Evolutionary conservation across 371 early-diverging fungal genomes (phyloP).

Genomic region (Amoeboaphelidium protococcarum): DNA sequence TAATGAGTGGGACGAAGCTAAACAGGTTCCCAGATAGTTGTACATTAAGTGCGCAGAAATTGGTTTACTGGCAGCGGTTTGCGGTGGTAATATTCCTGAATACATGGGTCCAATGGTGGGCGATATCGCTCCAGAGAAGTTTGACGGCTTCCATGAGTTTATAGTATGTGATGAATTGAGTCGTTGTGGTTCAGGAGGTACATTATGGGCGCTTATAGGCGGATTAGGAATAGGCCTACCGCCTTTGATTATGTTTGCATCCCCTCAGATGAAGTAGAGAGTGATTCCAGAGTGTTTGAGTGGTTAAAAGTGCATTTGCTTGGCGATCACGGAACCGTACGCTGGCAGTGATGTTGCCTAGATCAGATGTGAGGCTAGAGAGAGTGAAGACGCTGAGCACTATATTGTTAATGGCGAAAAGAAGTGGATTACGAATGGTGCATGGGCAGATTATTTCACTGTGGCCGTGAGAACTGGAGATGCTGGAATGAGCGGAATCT

Average conservation of each 20-base stretch:
- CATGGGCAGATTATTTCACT: conserved; percentile 48
- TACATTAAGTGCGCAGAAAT: conserved; percentile 21
- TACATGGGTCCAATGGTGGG: conserved; percentile 14
- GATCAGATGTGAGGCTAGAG: conserved; percentile 33
- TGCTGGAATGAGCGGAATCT: conserved; percentile 53
- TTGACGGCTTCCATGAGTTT: conserved; percentile 42
- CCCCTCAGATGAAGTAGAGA: conserved; percentile 30
- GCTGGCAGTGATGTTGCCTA: conserved; percentile 64
- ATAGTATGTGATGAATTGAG: conserved; percentile 47
- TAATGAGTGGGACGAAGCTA: conserved; percentile 64
- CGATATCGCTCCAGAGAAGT: conserved; percentile 23
- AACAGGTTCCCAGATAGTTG: conserved; percentile 31
- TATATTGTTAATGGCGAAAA: conserved; percentile 51
- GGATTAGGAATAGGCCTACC: conserved; percentile 52
- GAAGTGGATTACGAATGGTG: conserved; percentile 56
- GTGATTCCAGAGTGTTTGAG: conserved; percentile 36
- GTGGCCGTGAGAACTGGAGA: conserved; percentile 42
- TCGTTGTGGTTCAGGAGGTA: conserved; percentile 59
- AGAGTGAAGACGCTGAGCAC: conserved; percentile 36
- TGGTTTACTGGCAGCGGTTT: conserved; percentile 10
- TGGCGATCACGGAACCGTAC: conserved; percentile 25
- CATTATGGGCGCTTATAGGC: conserved; percentile 52
- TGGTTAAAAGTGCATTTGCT: conserved; percentile 48
- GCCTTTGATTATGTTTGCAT: conserved; percentile 46
- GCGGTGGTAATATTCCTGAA: conserved; percentile 10